Conservation (phyloP, 2,329 filamentous ascomycete species). For the Epichloe gansuensis region DNA sequence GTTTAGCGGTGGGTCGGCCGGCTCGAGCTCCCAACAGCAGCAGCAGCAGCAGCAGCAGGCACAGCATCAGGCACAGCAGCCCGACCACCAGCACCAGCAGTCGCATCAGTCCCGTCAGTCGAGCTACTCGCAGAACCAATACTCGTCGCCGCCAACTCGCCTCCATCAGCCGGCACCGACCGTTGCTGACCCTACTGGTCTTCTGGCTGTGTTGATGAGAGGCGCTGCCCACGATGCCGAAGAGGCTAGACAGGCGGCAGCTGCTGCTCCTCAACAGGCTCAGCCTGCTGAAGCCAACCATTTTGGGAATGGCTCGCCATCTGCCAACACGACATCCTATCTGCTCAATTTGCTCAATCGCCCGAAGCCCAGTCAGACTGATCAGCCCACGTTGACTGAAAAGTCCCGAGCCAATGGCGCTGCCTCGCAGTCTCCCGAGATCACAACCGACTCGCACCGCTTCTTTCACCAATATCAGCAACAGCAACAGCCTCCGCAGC, state of each 20-base stretch:
- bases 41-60: slow-evolving; percentile 12
- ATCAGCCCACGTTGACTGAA: slow-evolving; percentile 31
- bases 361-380: slow-evolving; percentile 52
- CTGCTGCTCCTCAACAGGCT: slow-evolving; percentile 12
- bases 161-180: slow-evolving; percentile 46
- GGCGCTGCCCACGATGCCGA: slow-evolving; percentile 37
- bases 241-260: slow-evolving; percentile 16
- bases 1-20: slow-evolving; percentile 33
- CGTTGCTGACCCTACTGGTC: slow-evolving; percentile 41
- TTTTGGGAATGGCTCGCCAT: slow-evolving; percentile 38
- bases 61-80: slow-evolving; percentile 12
- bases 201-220: slow-evolving; percentile 48
- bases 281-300: slow-evolving; percentile 16
- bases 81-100: slow-evolving; percentile 16
- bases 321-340: slow-evolving; percentile 67
- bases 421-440: slow-evolving; percentile 31
- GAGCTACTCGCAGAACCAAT: slow-evolving; percentile 11
- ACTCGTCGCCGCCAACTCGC: slow-evolving; percentile 20
- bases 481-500: slow-evolving; percentile 13
- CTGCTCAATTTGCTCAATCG: slow-evolving; percentile 76
- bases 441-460: slow-evolving; percentile 15
- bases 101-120: slow-evolving; percentile 10
- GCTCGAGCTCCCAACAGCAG: slow-evolving; percentile 18
- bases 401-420: slow-evolving; percentile 28
- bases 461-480: slow-evolving; percentile 20